Evolutionary conservation across 2,329 filamentous ascomycete species (phyloP).

Genomic region (Fusarium concolor): DNA sequence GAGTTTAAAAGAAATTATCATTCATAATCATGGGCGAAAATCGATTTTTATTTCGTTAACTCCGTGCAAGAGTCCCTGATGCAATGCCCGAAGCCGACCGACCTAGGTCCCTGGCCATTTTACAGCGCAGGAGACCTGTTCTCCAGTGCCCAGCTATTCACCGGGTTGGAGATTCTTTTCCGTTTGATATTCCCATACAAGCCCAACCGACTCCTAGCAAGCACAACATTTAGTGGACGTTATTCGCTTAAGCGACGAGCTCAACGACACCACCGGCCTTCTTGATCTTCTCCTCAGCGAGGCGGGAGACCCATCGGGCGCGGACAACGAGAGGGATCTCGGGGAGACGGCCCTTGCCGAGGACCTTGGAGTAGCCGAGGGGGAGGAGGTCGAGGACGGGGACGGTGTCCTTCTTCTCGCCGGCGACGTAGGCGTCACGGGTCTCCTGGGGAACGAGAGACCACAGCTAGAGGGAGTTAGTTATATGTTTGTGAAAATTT

Average conservation of each 20-base stretch:
- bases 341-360: constrained; percentile 97
- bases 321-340: constrained; percentile 93
- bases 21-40: constrained; percentile 50
- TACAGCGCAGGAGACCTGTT: constrained; percentile 42
- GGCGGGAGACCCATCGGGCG: constrained; percentile 93
- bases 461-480: constrained; percentile 77
- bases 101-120: constrained; percentile 47
- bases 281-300: constrained; percentile 99
- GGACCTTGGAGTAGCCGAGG: constrained; percentile 97
- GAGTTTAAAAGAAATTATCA: constrained; percentile 1
- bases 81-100: constrained; percentile 57
- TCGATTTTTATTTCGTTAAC: constrained; percentile 56
- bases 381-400: constrained; percentile 98
- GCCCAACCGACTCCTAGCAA: constrained; percentile 48
- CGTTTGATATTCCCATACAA: constrained; percentile 47
- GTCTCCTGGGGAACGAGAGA: constrained; percentile 92
- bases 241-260: constrained; percentile 79
- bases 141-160: constrained; percentile 26
- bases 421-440: constrained; percentile 89
- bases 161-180: constrained; percentile 45
- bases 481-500: constrained; percentile 1
- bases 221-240: constrained; percentile 34
- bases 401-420: constrained; percentile 86
- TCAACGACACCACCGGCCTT: constrained; percentile 96
- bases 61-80: constrained; percentile 56